Base-by-base conservation (phyloP, 1,284 basidiomycete genomes). In the Anthracocystis panici-leucophaei region DNA sequence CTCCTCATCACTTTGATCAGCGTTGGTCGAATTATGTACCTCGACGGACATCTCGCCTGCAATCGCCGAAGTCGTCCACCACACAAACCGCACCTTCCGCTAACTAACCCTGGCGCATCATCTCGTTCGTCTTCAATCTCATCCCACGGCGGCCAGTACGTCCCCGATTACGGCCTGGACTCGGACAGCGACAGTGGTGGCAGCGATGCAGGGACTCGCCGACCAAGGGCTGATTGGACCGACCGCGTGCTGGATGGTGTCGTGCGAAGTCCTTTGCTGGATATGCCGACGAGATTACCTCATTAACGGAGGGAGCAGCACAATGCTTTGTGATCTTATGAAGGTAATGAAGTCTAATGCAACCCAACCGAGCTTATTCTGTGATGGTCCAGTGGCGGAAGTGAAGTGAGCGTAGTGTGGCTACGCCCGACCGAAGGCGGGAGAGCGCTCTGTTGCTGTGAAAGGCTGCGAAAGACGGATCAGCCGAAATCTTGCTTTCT, bases 91-190 rank as follows among this genome's bases (percentile, higher is more conserved):
- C 48, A n/a, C 29, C 48, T 29, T 41, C 20, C 55, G 1, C 10
- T 51, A 18, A n/a, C 29, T 33, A 20, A 38, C 21, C 49, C 33
- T 14, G 33, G 18, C 35, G 18, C 51, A 23, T 35, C 51, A 25
- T 41, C 51, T 1, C 16, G 35, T 25, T 27, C 25, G 11, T 46
- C 48, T 25, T 55, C 57, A 1, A 3, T n/a, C 16, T 63, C 66
- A 2, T 68, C 60, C 0, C 66, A 62, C 41, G 31, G 40, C 10
- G 64, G 41, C 20, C 50, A 33, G 8, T 50, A 55, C 50, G 20
- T 58, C 0, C 56, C 59, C 2, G 66, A 68, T 41, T 68, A 63
- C 42, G 66, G 56, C 5, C 44, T 68, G 9, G 66, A 68, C 10
- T 62, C 59, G 51, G 59, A 62, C 33, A 63, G 44, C 11, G 66